Evolutionary conservation across 2,329 filamentous ascomycete genomes (phyloP).

Genomic region (Lomentospora prolificans): DNA sequence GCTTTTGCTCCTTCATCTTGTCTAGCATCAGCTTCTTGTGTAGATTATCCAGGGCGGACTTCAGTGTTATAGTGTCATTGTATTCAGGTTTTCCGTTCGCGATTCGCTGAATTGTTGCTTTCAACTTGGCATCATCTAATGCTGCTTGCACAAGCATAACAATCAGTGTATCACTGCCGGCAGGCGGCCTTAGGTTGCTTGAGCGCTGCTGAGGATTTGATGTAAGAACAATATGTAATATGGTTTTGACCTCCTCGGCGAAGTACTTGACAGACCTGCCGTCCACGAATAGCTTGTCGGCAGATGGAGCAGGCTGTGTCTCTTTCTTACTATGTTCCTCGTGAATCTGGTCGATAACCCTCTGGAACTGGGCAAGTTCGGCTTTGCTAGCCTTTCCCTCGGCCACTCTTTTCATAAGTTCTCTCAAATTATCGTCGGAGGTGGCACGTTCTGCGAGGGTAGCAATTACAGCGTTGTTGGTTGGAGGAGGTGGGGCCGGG

Average conservation of each 20-base stretch:
- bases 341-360: conserved; percentile 71
- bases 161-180: conserved; percentile 44
- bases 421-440: conserved; percentile 60
- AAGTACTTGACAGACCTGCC: conserved; percentile 49
- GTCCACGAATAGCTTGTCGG: conserved; percentile 45
- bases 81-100: conserved; percentile 40
- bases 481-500: conserved; percentile 15
- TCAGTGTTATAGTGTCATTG: conserved; percentile 44
- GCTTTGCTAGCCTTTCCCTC: conserved; percentile 61
- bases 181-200: conserved; percentile 40
- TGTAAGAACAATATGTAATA: conserved; percentile 47
- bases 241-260: conserved; percentile 47
- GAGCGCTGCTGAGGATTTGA: conserved; percentile 49
- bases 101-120: conserved; percentile 43
- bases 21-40: conserved; percentile 15
- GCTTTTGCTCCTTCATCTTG: conserved; percentile 14
- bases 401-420: conserved; percentile 76
- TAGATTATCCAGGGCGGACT: conserved; percentile 39
- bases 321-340: conserved; percentile 44
- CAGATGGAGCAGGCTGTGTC: conserved; percentile 40
- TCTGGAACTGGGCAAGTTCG: conserved; percentile 67
- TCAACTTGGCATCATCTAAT: conserved; percentile 40
- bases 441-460: conserved; percentile 68
- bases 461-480: conserved; percentile 69
- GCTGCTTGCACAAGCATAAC: conserved; percentile 48